Evolutionary conservation across 805 yeast genomes (phyloP).

Genomic region (Saturnispora diversa): DNA sequence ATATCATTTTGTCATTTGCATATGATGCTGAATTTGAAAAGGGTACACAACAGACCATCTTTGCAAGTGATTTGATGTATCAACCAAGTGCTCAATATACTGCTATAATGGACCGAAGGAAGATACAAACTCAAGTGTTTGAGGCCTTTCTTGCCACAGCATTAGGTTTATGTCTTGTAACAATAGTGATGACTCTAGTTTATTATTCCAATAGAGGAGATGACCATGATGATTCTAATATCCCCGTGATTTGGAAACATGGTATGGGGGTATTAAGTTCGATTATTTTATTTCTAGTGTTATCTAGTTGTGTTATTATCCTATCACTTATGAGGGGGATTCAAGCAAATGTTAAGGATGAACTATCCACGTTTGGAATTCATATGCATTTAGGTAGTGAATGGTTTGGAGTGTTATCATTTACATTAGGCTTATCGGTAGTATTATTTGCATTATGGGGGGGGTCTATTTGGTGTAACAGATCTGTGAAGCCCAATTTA

Average conservation of each 20-base stretch:
- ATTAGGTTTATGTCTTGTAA: slow-evolving; percentile 25
- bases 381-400: slow-evolving; percentile 33
- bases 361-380: slow-evolving; percentile 42
- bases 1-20: slow-evolving; percentile 42
- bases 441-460: slow-evolving; percentile 28
- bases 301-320: slow-evolving; percentile 27
- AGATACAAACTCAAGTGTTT: slow-evolving; percentile 21
- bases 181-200: slow-evolving; percentile 27
- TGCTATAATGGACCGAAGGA: slow-evolving; percentile 17
- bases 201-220: slow-evolving; percentile 32
- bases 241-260: slow-evolving; percentile 32
- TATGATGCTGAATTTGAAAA: slow-evolving; percentile 18
- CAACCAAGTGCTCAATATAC: slow-evolving; percentile 24
- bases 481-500: slow-evolving; percentile 27
- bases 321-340: slow-evolving; percentile 24
- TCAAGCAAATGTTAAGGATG: slow-evolving; percentile 23
- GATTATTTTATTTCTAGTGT: background rate
- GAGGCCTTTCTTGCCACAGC: slow-evolving; percentile 28
- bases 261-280: slow-evolving; percentile 26
- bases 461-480: slow-evolving; percentile 48
- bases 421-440: slow-evolving; percentile 31
- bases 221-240: slow-evolving; percentile 27
- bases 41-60: background rate
- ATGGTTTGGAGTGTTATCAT: slow-evolving; percentile 33
- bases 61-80: slow-evolving; percentile 12